Evolutionary conservation across 148 eudicot genomes (phyloP).

Genomic region (Nyssa sinensis): DNA sequence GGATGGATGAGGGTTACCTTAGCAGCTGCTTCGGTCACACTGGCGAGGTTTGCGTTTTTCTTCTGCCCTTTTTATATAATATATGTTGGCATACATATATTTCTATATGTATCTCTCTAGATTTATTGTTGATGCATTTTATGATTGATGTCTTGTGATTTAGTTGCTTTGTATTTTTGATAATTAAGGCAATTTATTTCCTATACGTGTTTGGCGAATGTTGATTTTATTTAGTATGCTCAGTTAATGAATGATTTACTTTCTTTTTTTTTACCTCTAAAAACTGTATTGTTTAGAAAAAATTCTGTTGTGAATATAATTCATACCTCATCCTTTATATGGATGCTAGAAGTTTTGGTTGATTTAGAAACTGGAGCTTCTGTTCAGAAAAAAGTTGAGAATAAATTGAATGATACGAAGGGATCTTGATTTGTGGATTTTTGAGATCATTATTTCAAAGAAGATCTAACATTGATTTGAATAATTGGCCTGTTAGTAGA

Average conservation of each 20-base stretch:
- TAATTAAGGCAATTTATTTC: neutral
- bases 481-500: neutral
- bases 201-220: no score
- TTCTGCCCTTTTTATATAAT: no score
- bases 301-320: no score
- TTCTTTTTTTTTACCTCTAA: no score
- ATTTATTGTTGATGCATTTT: neutral
- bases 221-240: no score
- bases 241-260: no score
- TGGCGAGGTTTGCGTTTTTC: conserved; percentile 43
- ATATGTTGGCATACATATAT: no score
- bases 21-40: conserved; percentile 39
- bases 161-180: neutral
- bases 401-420: neutral
- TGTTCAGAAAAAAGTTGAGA: no score
- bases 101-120: no score
- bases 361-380: neutral
- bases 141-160: neutral
- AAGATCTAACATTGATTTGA: neutral
- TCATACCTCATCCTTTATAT: no score
- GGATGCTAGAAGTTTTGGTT: neutral
- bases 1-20: conserved; percentile 69
- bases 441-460: neutral
- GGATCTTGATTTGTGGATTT: neutral
- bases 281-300: no score